Evolutionary conservation across 2,329 filamentous ascomycete genomes (phyloP).

Genomic region (Uncinocarpus reesii): DNA sequence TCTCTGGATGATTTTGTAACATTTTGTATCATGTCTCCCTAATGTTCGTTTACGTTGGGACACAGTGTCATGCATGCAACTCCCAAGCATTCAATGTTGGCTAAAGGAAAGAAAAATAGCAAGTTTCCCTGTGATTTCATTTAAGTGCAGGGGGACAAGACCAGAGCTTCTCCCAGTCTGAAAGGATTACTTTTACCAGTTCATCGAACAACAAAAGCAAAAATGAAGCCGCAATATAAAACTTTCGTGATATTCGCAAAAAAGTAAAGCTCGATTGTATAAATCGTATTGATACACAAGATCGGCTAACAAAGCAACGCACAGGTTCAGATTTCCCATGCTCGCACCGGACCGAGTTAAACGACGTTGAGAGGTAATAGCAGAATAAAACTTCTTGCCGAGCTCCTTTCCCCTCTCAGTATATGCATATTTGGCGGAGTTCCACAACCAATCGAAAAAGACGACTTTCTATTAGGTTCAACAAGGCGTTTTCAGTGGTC

Average conservation of each 20-base stretch:
- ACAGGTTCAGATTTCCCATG: background rate
- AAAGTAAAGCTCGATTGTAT: background rate
- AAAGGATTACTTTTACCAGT: no score
- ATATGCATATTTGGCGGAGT: background rate
- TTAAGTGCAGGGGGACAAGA: no score
- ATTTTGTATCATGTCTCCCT: background rate
- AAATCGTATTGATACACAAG: background rate
- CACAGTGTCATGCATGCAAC: background rate
- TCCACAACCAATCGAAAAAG: no score
- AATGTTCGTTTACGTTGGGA: background rate
- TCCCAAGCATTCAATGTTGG: background rate
- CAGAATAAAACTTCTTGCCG: background rate
- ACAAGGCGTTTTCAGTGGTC: slow-evolving; percentile 57
- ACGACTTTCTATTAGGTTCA: no score
- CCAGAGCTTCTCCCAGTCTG: background rate
- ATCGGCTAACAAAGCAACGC: background rate
- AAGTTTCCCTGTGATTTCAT: no score
- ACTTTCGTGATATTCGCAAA: no score
- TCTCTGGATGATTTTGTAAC: background rate
- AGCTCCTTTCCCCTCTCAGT: background rate
- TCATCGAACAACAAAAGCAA: no score
- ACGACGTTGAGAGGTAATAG: background rate
- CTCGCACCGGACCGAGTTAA: background rate
- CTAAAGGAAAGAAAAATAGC: background rate
- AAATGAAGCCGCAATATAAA: no score